Percentiles rank a stretch among this genome's conserved stretches.
Conservation (phyloP, 768 basidiomycete species). For the Terana coerulea region DNA sequence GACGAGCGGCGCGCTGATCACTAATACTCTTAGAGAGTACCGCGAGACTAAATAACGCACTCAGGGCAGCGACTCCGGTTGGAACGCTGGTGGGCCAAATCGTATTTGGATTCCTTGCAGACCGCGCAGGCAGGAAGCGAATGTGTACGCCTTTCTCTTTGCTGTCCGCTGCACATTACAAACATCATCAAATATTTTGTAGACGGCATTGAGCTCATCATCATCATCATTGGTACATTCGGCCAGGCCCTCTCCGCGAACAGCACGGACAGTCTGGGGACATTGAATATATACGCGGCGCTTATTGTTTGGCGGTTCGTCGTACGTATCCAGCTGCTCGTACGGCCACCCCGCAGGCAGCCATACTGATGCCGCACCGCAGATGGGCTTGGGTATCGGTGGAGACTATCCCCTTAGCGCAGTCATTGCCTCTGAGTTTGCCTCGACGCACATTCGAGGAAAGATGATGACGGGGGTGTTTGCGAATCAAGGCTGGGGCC, state of each 20-base stretch:
- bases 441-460: conserved; percentile 71
- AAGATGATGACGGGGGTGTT: conserved; percentile 90
- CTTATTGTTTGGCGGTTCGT: conserved; percentile 85
- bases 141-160: conserved; percentile 57
- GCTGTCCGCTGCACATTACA: not conserved
- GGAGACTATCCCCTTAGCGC: conserved; percentile 87
- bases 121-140: conserved; percentile 69
- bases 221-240: conserved; percentile 79
- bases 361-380: not conserved
- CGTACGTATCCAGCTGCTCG: conserved; percentile 41
- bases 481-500: conserved; percentile 84
- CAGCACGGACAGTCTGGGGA: conserved; percentile 53
- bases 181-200: not conserved
- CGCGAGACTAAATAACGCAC: too few species aligned
- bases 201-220: conserved; percentile 75
- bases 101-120: conserved; percentile 79
- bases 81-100: conserved; percentile 76
- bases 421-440: conserved; percentile 88
- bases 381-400: conserved; percentile 82
- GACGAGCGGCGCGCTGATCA: not conserved
- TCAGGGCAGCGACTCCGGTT: conserved; percentile 75
- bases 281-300: conserved; percentile 63
- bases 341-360: conserved; percentile 14
- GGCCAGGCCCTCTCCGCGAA: conserved; percentile 72
- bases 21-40: too few species aligned